Percentiles rank a stretch among this genome's conserved stretches.
Conservation (phyloP, 495 filamentous ascomycete genomes). For the Baudoinia panamericana region DNA sequence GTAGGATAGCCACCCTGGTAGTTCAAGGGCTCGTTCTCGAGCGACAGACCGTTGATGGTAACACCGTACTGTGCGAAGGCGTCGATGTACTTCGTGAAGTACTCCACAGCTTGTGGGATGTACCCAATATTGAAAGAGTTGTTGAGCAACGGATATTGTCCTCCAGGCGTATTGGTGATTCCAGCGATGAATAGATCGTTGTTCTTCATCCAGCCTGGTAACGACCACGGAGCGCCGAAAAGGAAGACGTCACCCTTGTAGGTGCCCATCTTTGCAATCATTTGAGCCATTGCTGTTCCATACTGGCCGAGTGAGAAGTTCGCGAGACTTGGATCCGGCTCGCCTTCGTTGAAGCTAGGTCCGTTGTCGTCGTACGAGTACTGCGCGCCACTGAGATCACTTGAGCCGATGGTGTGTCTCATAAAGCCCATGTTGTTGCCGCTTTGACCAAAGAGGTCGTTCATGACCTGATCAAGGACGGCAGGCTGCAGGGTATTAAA, state of each 20-base stretch:
- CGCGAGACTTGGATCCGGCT: conserved; percentile 30
- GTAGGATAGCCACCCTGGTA: conserved; percentile 39
- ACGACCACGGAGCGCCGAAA: conserved; percentile 41
- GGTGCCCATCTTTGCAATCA: conserved; percentile 33
- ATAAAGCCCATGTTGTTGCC: conserved; percentile 40
- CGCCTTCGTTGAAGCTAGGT: conserved; percentile 18
- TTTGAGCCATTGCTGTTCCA: conserved; percentile 40
- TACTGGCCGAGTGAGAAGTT: conserved; percentile 38
- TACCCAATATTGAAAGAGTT: conserved; percentile 33
- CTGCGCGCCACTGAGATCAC: conserved; percentile 37
- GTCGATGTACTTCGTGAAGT: conserved; percentile 46
- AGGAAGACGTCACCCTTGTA: conserved; percentile 30
- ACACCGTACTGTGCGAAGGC: conserved; percentile 35
- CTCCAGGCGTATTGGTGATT: not conserved
- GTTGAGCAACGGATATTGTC: conserved; percentile 3
- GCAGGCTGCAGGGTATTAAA: conserved; percentile 35
- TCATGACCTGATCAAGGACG: conserved; percentile 31
- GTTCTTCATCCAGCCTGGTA: conserved; percentile 49
- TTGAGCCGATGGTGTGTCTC: conserved; percentile 43
- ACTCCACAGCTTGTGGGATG: conserved; percentile 36
- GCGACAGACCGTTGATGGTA: conserved; percentile 40
- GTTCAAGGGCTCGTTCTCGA: conserved; percentile 47
- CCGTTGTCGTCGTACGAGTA: conserved; percentile 42
- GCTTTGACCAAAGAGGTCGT: conserved; percentile 35
- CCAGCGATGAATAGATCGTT: conserved; percentile 33